Evolutionary conservation across 208 protist species (phyloP).

Genomic region (Acanthamoeba divionensis): DNA sequence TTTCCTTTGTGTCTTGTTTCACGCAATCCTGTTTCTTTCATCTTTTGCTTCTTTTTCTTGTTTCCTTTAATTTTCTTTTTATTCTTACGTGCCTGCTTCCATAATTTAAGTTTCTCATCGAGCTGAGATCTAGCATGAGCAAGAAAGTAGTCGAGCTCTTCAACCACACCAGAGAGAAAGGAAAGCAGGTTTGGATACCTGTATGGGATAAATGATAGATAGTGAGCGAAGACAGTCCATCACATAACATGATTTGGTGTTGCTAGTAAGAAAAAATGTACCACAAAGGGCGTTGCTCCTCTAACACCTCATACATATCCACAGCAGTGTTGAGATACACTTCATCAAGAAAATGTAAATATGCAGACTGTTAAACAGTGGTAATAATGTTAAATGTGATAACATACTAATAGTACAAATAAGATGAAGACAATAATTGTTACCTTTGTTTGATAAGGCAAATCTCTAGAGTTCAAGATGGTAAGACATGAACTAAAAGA

Average conservation of each 20-base stretch:
- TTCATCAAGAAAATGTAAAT: constrained; percentile 42
- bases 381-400: background rate
- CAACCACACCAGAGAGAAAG: too few species aligned
- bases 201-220: too few species aligned
- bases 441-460: constrained; percentile 41
- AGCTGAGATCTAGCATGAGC: too few species aligned
- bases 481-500: background rate
- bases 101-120: too few species aligned
- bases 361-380: background rate
- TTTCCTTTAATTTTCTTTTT: background rate
- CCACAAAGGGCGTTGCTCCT: constrained; percentile 36
- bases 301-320: constrained; percentile 44
- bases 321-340: constrained; percentile 52
- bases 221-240: too few species aligned
- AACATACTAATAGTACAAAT: background rate
- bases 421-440: too few species aligned
- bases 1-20: background rate
- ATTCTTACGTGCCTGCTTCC: background rate
- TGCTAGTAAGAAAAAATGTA: too few species aligned
- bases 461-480: background rate
- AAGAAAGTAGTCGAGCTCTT: too few species aligned
- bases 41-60: background rate
- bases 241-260: too few species aligned
- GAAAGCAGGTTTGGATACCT: too few species aligned
- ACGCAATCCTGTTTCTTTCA: background rate